These are phyloP conservation scores for Chrysochromulina parva DNA, from an alignment of 78 protist species.

Conservation along the genomic window DNA sequence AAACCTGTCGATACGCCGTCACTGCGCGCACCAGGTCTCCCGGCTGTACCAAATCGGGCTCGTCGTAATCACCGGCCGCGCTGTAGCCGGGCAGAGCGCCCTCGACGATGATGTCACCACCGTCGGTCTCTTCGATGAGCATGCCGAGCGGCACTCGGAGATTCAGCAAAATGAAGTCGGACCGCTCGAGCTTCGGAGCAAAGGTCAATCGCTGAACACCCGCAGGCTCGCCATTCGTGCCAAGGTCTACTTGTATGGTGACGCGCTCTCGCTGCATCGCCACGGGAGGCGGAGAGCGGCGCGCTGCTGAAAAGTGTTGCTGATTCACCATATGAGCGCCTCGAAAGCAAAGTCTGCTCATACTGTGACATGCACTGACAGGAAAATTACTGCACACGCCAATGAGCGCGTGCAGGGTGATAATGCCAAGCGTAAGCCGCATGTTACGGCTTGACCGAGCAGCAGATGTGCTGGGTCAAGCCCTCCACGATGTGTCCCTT, in stretches of 20 bases:
- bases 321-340: no score
- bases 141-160: background rate
- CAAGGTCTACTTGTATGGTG: background rate
- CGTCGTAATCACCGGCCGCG: background rate
- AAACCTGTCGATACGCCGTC: background rate
- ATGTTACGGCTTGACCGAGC: no score
- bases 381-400: no score
- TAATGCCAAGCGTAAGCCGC: no score
- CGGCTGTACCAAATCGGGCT: background rate
- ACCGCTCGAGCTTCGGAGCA: background rate
- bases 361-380: no score
- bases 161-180: background rate
- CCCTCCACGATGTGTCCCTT: no score
- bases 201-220: background rate
- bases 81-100: background rate
- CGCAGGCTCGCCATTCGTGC: background rate
- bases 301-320: no score
- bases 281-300: no score
- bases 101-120: background rate
- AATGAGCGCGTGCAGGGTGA: no score
- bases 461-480: no score
- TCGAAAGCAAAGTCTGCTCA: no score
- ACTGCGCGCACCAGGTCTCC: background rate
- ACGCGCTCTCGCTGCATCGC: background rate
- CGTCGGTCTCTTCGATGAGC: background rate